phyloP scores from a whole-genome alignment of 2,329 filamentous ascomycete species.

The Exophiala sp. region DNA sequence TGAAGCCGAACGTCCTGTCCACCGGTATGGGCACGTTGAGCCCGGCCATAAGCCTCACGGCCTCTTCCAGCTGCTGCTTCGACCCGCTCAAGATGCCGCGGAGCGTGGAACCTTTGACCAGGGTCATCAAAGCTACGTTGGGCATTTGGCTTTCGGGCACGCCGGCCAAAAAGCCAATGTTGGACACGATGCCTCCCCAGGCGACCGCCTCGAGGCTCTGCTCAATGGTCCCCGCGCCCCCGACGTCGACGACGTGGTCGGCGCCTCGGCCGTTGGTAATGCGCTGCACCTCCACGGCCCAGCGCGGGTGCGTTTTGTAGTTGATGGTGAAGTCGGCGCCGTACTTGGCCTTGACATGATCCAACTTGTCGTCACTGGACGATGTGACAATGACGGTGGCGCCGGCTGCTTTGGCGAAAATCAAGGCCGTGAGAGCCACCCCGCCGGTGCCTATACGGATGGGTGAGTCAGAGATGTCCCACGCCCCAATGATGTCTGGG shows the following conservation, averaged over 20 bases:
- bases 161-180: constrained; percentile 18
- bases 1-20: constrained; percentile 36
- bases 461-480: not conserved
- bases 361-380: constrained; percentile 47
- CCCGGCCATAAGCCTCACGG: constrained; percentile 40
- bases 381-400: constrained; percentile 47
- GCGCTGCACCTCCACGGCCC: constrained; percentile 42
- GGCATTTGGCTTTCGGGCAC: constrained; percentile 36
- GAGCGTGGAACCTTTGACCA: constrained; percentile 48
- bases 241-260: constrained; percentile 39
- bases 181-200: constrained; percentile 41
- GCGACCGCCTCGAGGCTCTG: constrained; percentile 45
- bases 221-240: constrained; percentile 38
- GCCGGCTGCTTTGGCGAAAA: constrained; percentile 45
- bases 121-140: constrained; percentile 54
- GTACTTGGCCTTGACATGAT: constrained; percentile 32
- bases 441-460: constrained; percentile 42
- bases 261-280: constrained; percentile 44
- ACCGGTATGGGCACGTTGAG: constrained; percentile 36
- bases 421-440: constrained; percentile 42
- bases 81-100: constrained; percentile 60
- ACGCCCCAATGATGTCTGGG: not conserved
- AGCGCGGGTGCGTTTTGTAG: constrained; percentile 43
- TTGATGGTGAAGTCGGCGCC: constrained; percentile 47
- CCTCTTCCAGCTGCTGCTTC: constrained; percentile 46